Evolutionary conservation across 2,329 filamentous ascomycete species (phyloP), one percentile per base, ranked within the genome.

Genomic region (Curvularia verruculosa): DNA sequence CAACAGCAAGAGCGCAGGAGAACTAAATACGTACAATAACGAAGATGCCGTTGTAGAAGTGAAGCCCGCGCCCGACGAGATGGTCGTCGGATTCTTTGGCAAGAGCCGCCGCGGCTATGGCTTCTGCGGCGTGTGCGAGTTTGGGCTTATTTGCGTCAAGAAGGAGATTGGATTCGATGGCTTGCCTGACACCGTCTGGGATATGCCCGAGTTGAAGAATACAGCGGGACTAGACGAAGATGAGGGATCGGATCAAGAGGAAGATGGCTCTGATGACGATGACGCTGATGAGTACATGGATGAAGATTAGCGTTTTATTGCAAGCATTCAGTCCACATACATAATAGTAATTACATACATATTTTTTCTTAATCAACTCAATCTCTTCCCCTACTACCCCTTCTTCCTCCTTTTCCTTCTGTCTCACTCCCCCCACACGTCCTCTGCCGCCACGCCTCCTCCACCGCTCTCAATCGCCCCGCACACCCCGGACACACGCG

Each of bases 71-170:
- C 40, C 56, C 0, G 69, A 73, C 24, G 76, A 83, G 49, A 71
- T 71, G 12, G 78, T 83, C 43, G 71, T 83, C 8, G 81, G 81
- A 0, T 83, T 83, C 59, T 82, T 71, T 55, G 81, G 81, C 2
- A 67, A 63, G 47, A 81, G 76, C 53, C 61, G 65, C 2, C 34
- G 50, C 23, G 28, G 31, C 8, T 31, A 34, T 24, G 36, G 73
- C 69, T 61, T 68, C 60, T 51, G 40, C 46, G 61, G 60, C 4
- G 55, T 68, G 1, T 41, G 64, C 37, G 77, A 82, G 59, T 83
- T 83, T 67, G 81, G 81, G 5, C 82, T 83, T 48, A 73, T 83
- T 19, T 83, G 78, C 1, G 79, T 75, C 4, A 77, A 79, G 0
- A 76, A 68, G 52, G 70, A 68, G 34, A 66, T 78, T 13, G 74